A percentile compares a stretch with the other conserved stretches of the same genome.
phyloP scores from a whole-genome alignment of 768 basidiomycete species.

The Psilocybe sp. region DNA sequence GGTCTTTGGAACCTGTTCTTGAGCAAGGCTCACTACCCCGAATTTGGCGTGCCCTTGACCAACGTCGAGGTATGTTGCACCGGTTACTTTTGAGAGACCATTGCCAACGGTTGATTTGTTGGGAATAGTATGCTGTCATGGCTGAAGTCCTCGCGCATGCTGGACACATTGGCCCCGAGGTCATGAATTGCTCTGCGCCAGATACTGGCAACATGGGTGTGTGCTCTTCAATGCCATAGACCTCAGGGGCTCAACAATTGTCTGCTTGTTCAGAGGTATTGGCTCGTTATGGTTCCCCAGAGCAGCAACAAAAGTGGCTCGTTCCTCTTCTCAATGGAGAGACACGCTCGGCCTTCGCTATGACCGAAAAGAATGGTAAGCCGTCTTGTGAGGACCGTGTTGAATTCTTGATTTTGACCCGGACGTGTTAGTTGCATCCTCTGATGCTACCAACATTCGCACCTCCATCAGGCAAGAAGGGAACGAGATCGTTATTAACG shows the following conservation, averaged over 20 bases:
- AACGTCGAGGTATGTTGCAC: conserved; percentile 76
- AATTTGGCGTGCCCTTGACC: conserved; percentile 83
- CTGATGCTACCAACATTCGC: conserved; percentile 92
- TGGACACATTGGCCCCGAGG: conserved; percentile 80
- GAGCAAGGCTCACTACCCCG: conserved; percentile 90
- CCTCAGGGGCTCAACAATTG: neutral
- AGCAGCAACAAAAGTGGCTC: conserved; percentile 91
- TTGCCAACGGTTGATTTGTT: conserved; percentile 1
- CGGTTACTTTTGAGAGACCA: neutral
- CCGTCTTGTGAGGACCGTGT: neutral
- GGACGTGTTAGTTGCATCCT: conserved; percentile 68
- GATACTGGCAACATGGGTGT: conserved; percentile 98
- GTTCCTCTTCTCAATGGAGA: conserved; percentile 85
- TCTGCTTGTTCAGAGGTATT: conserved; percentile 72
- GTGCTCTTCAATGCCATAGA: conserved; percentile 15
- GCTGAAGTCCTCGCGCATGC: conserved; percentile 91
- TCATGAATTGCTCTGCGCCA: conserved; percentile 91
- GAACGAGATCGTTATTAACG: conserved; percentile 87
- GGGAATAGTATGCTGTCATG: conserved; percentile 86
- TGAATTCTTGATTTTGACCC: conserved; percentile 6
- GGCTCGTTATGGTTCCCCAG: conserved; percentile 88
- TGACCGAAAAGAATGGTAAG: conserved; percentile 91
- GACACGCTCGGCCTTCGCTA: conserved; percentile 91
- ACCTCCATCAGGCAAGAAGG: conserved; percentile 85
- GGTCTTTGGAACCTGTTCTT: conserved; percentile 98